Percentiles rank a stretch among this genome's conserved stretches.
phyloP scores from a whole-genome alignment of 2,329 filamentous ascomycete genomes.

The Macroventuria anomochaeta region DNA sequence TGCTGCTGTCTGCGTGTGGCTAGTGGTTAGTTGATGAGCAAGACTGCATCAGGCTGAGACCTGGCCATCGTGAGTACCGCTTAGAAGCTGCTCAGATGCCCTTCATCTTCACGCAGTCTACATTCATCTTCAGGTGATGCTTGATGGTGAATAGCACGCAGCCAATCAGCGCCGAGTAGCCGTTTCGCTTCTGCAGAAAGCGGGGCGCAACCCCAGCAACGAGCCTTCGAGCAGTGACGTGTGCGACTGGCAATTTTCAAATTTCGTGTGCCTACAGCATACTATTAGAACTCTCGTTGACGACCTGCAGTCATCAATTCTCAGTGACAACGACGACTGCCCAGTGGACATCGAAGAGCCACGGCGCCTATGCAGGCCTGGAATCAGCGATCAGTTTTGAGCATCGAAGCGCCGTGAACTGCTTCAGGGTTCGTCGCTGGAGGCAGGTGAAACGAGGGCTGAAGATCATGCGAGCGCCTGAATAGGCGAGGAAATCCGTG shows the following conservation, averaged over 20 bases:
- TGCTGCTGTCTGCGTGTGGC: not conserved
- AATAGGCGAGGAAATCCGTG: not conserved
- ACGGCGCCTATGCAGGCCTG: constrained; percentile 5
- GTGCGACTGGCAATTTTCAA: not conserved
- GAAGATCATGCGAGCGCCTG: constrained; percentile 7
- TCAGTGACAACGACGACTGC: not conserved
- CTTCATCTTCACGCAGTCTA: not conserved
- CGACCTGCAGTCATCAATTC: not conserved
- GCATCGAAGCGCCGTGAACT: not conserved
- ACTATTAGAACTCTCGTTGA: not conserved
- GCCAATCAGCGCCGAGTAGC: constrained; percentile 5
- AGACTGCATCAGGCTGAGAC: not conserved
- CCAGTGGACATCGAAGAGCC: not conserved
- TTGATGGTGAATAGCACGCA: not conserved
- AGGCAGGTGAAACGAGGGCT: constrained; percentile 16
- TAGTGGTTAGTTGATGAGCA: not conserved
- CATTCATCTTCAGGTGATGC: constrained; percentile 5
- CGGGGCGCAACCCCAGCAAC: constrained; percentile 26
- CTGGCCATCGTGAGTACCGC: not conserved
- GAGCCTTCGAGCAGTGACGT: constrained; percentile 4
- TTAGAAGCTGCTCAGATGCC: not conserved
- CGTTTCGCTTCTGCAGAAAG: not conserved
- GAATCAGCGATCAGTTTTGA: constrained; percentile 14
- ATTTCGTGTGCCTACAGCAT: not conserved
- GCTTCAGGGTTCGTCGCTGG: constrained; percentile 15